Evolutionary conservation across 257 asterid species (phyloP).

Genomic region (Solanum chmielewskii): DNA sequence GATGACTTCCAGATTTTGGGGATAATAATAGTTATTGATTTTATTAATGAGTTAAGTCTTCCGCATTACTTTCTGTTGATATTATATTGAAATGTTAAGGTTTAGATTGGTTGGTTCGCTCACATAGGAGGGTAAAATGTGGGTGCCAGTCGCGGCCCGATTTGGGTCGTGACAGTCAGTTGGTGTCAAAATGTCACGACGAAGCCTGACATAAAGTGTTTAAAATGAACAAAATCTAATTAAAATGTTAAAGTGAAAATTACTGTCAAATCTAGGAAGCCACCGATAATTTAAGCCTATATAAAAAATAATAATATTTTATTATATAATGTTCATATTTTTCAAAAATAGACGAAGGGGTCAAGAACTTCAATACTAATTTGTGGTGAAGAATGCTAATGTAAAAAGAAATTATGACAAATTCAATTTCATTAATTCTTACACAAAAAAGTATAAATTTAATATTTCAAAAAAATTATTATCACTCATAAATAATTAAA

Average conservation of each 20-base stretch:
- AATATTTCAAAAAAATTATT: background rate
- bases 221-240: too few relatives aligned
- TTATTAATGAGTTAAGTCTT: too few relatives aligned
- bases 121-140: too few relatives aligned
- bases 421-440: background rate
- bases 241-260: too few relatives aligned
- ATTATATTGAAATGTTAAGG: too few relatives aligned
- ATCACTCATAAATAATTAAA: background rate
- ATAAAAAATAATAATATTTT: background rate
- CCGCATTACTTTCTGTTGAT: too few relatives aligned
- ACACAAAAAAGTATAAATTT: background rate
- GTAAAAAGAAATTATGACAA: background rate
- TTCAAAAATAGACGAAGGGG: background rate
- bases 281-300: too few relatives aligned
- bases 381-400: background rate
- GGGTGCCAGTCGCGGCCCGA: too few relatives aligned
- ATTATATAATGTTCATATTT: background rate
- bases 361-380: background rate
- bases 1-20: too few relatives aligned
- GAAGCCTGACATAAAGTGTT: fast-evolving
- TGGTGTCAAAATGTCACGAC: fast-evolving
- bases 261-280: fast-evolving
- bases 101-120: too few relatives aligned
- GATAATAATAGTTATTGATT: too few relatives aligned
- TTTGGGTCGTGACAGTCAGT: too few relatives aligned